phyloP scores from a whole-genome alignment of 768 basidiomycete genomes.

The Tricholoma hemisulphureum region DNA sequence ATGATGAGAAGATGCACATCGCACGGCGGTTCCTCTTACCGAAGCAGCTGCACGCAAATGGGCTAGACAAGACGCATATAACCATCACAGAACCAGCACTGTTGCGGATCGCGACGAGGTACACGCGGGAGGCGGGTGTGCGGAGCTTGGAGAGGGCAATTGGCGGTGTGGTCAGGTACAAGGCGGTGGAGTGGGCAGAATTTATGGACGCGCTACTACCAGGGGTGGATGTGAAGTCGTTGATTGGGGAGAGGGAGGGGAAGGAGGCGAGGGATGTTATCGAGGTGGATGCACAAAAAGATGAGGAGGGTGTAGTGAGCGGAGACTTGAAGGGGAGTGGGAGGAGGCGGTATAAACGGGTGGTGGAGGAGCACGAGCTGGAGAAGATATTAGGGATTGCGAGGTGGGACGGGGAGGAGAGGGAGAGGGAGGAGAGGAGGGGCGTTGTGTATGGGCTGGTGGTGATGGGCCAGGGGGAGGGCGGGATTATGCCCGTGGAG shows the following conservation, averaged over 20 bases:
- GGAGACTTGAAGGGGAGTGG: too few relatives aligned
- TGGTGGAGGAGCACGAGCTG: conserved; percentile 70
- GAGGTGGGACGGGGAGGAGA: conserved; percentile 77
- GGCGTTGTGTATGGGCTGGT: conserved; percentile 86
- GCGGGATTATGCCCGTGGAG: conserved; percentile 83
- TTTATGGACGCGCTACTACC: conserved; percentile 42
- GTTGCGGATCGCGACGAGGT: conserved; percentile 69
- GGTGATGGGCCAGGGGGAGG: conserved; percentile 86
- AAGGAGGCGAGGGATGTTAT: conserved; percentile 19
- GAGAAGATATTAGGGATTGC: conserved; percentile 82
- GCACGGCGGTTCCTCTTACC: conserved; percentile 85
- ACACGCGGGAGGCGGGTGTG: conserved; percentile 93
- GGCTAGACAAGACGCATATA: conserved; percentile 60
- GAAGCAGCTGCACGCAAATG: conserved; percentile 82
- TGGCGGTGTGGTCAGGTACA: conserved; percentile 83
- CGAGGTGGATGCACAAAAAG: conserved; percentile 13
- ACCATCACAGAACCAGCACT: conserved; percentile 68
- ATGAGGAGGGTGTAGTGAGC: neutral
- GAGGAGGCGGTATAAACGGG: conserved; percentile 47
- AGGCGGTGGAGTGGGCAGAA: conserved; percentile 90
- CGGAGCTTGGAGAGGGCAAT: conserved; percentile 84
- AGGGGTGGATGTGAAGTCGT: conserved; percentile 20
- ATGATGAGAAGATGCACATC: conserved; percentile 90
- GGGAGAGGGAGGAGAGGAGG: conserved; percentile 66
- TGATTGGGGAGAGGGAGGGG: neutral